These are phyloP conservation scores for Kazachstania martiniae DNA, from an alignment of 805 yeast species.

Conservation along the genomic window DNA sequence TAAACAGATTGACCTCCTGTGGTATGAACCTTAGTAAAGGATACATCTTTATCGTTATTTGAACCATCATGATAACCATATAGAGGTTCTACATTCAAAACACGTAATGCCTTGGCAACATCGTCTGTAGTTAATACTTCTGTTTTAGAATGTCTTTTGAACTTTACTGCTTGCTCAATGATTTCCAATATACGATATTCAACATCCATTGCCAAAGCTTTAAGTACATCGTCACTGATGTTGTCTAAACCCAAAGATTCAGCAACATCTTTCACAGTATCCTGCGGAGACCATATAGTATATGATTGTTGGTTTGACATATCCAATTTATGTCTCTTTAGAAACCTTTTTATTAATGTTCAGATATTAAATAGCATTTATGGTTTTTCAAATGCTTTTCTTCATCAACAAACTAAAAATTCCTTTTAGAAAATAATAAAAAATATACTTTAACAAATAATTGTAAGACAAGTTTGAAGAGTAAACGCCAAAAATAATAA, in stretches of 20 bases:
- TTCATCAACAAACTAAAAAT: too few species aligned
- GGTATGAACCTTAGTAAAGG: slow-evolving; percentile 78
- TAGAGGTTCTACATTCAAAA: slow-evolving; percentile 87
- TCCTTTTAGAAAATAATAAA: too few species aligned
- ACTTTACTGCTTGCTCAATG: slow-evolving; percentile 88
- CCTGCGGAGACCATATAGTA: slow-evolving; percentile 94
- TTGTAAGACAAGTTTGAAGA: too few species aligned
- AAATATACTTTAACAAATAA: too few species aligned
- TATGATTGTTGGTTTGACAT: slow-evolving; percentile 42
- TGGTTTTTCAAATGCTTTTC: too few species aligned
- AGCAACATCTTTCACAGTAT: slow-evolving; percentile 93
- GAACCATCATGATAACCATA: slow-evolving; percentile 60
- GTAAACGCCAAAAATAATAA: too few species aligned
- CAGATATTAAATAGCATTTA: too few species aligned
- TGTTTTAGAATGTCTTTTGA: slow-evolving; percentile 89
- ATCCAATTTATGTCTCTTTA: too few species aligned
- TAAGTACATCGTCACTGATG: slow-evolving; percentile 85
- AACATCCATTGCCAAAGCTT: slow-evolving; percentile 97
- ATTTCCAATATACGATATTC: slow-evolving; percentile 95
- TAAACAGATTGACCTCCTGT: slow-evolving; percentile 91
- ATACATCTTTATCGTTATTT: slow-evolving; percentile 43
- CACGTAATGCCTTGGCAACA: slow-evolving; percentile 68
- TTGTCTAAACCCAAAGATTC: slow-evolving; percentile 73
- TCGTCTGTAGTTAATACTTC: slow-evolving; percentile 73
- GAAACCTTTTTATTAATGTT: too few species aligned